Evolutionary conservation across 2,329 filamentous ascomycete genomes (phyloP), one percentile per base, ranked within the genome.

Genomic region (Laburnicola sp.): DNA sequence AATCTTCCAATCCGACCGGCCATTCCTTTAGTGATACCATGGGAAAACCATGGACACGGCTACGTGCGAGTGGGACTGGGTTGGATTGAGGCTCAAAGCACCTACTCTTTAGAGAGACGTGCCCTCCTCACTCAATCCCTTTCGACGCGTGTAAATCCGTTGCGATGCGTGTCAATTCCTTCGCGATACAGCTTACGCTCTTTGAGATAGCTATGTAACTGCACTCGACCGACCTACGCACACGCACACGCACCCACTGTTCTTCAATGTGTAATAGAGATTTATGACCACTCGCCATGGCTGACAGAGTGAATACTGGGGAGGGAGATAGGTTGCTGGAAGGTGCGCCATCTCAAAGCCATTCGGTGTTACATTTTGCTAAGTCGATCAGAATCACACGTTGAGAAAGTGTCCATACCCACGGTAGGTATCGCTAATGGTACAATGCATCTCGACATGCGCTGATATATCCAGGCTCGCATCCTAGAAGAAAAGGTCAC

Each of bases 401-500:
- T 43, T 21, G 55, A 60, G 25, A 55, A 62, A 37, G 35, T 5
- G 11, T 22, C 45, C n/a, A 34, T 45, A 1, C 44, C 32, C 4
- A 26, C 38, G 25, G 25, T 41, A 43, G 44, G 31, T 45, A 4
- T 16, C 5, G 8, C 4, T 32, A 4, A 23, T 32, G 39, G 23
- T 23, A 42, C 10, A 28, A 4, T 3, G 6, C 39, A n/a, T 10
- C 7, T n/a, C 26, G 25, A 10, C 16, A 9, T 22, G 27, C 6
- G 9, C 32, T 45, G 4, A 37, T 8, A 11, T 10, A 3, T 10
- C 2, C 21, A 45, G 34, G 32, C 7, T 25, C 11, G 27, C 11
- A n/a, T 26, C 8, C 23, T 38, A 51, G 70, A 76, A 40, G 72
- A 76, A 28, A 75, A 78, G 1, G 81, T 87, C 10, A 82, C 84